A percentile compares a stretch with the other conserved stretches of the same genome.
Conservation (phyloP, 176 grass and related monocot genomes). For the sorghum (Sorghum bicolor) region Sorghum_bicolor_NCBIv3 NC_012873.2:45722501-45723000, state of each 20-base stretch:
- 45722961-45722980: slow-evolving; percentile 1
- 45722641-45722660: neutral
- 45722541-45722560: neutral
- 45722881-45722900: neutral
- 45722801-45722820: neutral
- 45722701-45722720: neutral
- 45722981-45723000: slow-evolving; percentile 16
- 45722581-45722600: neutral
- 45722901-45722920: slow-evolving; percentile 3
- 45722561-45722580: neutral
- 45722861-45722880: neutral
- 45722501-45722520: neutral
- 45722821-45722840: neutral
- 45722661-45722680: neutral
- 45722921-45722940: slow-evolving; percentile 9
- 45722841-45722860: slow-evolving; percentile 1
- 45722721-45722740: neutral
- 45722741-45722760: neutral
- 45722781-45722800: neutral
- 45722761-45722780: neutral
- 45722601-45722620: neutral
- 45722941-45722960: slow-evolving; percentile 24
- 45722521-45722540: neutral
- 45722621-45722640: neutral
- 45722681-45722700: neutral